phyloP scores from a whole-genome alignment of 129 eudicot species.

The Lactuca saligna region DNA sequence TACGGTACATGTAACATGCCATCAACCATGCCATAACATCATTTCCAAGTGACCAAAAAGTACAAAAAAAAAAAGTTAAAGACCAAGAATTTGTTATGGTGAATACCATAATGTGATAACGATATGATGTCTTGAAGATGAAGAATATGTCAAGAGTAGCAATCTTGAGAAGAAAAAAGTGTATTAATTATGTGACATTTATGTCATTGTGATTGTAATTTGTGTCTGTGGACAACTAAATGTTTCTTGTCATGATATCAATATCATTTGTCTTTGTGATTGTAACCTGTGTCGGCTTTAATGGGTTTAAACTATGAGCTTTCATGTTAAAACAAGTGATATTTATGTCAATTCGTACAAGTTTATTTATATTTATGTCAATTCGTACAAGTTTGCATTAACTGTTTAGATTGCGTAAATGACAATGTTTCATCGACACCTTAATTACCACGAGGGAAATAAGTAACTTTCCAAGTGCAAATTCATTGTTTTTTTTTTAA shows the following conservation, averaged over 20 bases:
- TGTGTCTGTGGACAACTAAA: not conserved
- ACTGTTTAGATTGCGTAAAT: not conserved
- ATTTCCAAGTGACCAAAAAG: too few relatives aligned
- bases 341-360: not conserved
- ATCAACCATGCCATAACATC: too few relatives aligned
- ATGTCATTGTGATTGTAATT: not conserved
- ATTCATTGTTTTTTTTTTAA: too few relatives aligned
- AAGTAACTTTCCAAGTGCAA: not conserved
- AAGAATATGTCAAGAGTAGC: not conserved
- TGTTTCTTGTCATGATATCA: not conserved
- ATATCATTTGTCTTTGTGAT: not conserved
- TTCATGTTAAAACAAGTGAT: not conserved
- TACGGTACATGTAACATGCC: too few relatives aligned
- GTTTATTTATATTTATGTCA: not conserved
- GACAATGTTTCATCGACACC: not conserved
- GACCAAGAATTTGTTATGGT: not conserved
- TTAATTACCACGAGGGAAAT: not conserved
- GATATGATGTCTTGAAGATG: not conserved
- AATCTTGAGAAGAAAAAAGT: not conserved
- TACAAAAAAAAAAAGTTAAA: too few relatives aligned
- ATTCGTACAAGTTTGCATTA: not conserved
- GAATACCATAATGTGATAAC: not conserved
- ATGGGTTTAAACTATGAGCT: not conserved
- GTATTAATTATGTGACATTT: not conserved
- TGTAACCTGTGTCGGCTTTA: not conserved